Evolutionary conservation across 2,329 filamentous ascomycete species (phyloP).

Genomic region (Sarocladiaceae sp.): DNA sequence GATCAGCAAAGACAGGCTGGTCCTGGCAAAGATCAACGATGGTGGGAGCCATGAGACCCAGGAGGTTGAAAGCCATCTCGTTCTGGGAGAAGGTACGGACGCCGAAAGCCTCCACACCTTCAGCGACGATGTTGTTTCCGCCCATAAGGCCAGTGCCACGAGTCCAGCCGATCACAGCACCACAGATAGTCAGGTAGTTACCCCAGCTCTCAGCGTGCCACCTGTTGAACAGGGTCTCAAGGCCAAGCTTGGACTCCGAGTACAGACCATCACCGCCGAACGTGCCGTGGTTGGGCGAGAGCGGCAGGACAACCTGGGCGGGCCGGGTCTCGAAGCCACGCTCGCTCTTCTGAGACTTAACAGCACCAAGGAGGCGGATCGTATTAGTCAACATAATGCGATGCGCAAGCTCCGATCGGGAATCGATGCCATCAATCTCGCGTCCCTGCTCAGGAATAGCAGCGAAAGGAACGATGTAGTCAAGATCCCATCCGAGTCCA

Average conservation of each 20-base stretch:
- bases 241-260: constrained; percentile 93
- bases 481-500: constrained; percentile 96
- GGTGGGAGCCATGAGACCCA: constrained; percentile 90
- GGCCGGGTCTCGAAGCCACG: constrained; percentile 91
- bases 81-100: constrained; percentile 98
- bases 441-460: constrained; percentile 97
- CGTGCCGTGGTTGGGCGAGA: constrained; percentile 97
- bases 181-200: constrained; percentile 96
- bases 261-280: constrained; percentile 98
- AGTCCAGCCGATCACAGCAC: constrained; percentile 98
- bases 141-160: constrained; percentile 97
- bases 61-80: constrained; percentile 98
- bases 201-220: constrained; percentile 98
- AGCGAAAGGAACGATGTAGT: constrained; percentile 93
- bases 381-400: constrained; percentile 99
- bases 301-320: constrained; percentile 90
- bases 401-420: constrained; percentile 95
- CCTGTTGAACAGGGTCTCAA: constrained; percentile 96
- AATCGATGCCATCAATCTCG: constrained; percentile 95
- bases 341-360: constrained; percentile 87
- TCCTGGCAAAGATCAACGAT: constrained; percentile 94
- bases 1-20: constrained; percentile 93
- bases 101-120: constrained; percentile 93
- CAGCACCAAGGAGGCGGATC: constrained; percentile 79
- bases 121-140: constrained; percentile 94